Conservation (phyloP, 176 grass and related monocot species). For the Rhynchospora breviuscula region DNA sequence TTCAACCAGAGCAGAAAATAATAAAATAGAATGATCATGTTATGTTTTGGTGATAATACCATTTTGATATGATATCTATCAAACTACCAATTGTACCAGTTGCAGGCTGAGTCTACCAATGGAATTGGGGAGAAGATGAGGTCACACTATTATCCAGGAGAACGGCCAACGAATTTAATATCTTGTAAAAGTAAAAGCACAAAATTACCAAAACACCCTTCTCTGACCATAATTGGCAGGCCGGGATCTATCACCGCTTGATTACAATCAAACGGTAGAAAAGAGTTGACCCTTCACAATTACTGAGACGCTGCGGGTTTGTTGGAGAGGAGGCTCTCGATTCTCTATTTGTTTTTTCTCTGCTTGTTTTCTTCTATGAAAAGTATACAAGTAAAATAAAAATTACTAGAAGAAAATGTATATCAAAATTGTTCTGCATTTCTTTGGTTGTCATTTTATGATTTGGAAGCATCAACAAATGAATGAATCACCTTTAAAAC, state of each 20-base stretch:
- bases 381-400: too few species aligned
- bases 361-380: not conserved
- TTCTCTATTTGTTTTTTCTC: not conserved
- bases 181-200: not conserved
- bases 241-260: not conserved
- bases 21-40: not conserved
- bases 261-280: not conserved
- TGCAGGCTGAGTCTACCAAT: not conserved
- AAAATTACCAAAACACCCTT: conserved; percentile 23
- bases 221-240: conserved; percentile 5
- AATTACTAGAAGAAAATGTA: too few species aligned
- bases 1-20: not conserved
- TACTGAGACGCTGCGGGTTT: not conserved
- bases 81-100: not conserved
- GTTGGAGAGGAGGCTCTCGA: not conserved
- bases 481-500: too few species aligned
- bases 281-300: conserved; percentile 3
- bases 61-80: not conserved
- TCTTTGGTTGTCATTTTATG: not conserved
- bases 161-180: conserved; percentile 24
- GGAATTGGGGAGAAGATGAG: not conserved
- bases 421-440: not conserved
- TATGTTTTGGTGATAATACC: not conserved
- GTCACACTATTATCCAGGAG: conserved; percentile 17
- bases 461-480: not conserved